phyloP scores from a whole-genome alignment of 768 basidiomycete species.

The Russula vinacea region DNA sequence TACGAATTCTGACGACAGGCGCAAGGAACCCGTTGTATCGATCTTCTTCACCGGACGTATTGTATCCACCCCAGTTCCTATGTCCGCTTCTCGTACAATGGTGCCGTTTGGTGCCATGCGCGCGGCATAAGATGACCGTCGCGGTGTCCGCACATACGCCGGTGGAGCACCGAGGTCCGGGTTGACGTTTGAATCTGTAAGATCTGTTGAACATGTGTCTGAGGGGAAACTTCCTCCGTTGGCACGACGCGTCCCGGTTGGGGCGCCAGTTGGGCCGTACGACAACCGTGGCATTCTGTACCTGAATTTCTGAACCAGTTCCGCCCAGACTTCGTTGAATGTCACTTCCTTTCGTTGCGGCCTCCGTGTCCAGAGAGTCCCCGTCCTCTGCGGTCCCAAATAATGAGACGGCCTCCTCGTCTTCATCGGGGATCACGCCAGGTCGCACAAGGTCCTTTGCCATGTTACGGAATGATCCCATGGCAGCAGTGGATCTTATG shows the following conservation, averaged over 20 bases:
- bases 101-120: constrained; percentile 72
- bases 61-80: constrained; percentile 86
- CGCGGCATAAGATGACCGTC: constrained; percentile 77
- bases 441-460: constrained; percentile 60
- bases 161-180: constrained; percentile 60
- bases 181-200: constrained; percentile 31
- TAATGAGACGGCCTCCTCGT: constrained; percentile 40
- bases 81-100: constrained; percentile 71
- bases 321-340: constrained; percentile 35
- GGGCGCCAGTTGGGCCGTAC: constrained; percentile 47
- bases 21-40: constrained; percentile 71
- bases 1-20: constrained; percentile 76
- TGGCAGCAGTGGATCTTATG: constrained; percentile 62
- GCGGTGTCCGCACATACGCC: constrained; percentile 61
- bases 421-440: constrained; percentile 55
- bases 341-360: constrained; percentile 59
- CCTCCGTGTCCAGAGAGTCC: constrained; percentile 57
- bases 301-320: constrained; percentile 52
- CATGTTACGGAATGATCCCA: constrained; percentile 76
- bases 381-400: constrained; percentile 48
- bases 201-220: constrained; percentile 39
- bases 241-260: constrained; percentile 36
- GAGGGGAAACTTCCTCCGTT: constrained; percentile 48
- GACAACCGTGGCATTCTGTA: constrained; percentile 68
- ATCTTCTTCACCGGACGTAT: constrained; percentile 93